Conservation (phyloP, 2,329 filamentous ascomycete species). For the Thielaviopsis punctulata region DNA sequence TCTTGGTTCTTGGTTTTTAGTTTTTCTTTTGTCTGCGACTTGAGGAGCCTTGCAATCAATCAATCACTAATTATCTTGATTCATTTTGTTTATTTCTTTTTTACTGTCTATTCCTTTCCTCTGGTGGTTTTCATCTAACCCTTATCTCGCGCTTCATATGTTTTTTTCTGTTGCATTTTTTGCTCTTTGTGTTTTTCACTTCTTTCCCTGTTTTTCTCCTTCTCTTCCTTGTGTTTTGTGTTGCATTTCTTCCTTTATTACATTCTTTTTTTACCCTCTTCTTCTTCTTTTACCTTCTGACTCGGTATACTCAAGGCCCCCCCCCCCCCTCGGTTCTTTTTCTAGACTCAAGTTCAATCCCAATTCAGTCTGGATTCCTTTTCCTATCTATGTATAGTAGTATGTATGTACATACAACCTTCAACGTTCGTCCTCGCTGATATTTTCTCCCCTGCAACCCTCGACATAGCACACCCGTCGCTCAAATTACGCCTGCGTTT, state of each 20-base stretch:
- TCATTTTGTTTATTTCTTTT: not conserved
- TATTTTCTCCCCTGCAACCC: too few species aligned
- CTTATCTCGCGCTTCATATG: not conserved
- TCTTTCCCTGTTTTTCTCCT: not conserved
- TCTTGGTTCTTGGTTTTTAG: too few species aligned
- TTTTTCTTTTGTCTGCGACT: not conserved
- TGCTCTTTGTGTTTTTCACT: slow-evolving; percentile 1
- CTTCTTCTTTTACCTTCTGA: not conserved
- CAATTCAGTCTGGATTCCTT: too few species aligned
- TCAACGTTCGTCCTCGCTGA: too few species aligned
- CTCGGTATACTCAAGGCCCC: too few species aligned
- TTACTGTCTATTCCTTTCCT: not conserved
- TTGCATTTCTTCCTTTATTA: not conserved
- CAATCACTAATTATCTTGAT: not conserved
- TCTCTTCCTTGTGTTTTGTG: too few species aligned
- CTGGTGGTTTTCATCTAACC: slow-evolving; percentile 1
- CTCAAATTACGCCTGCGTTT: not conserved
- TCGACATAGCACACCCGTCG: not conserved
- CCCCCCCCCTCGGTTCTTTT: too few species aligned
- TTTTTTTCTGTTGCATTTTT: not conserved
- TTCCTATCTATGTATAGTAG: too few species aligned
- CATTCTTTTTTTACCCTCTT: not conserved
- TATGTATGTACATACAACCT: too few species aligned
- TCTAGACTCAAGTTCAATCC: too few species aligned
- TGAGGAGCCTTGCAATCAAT: not conserved